Evolutionary conservation across 2,329 filamentous ascomycete genomes (phyloP), one percentile per base, ranked within the genome.

Genomic region (Penicillium digitatum): DNA sequence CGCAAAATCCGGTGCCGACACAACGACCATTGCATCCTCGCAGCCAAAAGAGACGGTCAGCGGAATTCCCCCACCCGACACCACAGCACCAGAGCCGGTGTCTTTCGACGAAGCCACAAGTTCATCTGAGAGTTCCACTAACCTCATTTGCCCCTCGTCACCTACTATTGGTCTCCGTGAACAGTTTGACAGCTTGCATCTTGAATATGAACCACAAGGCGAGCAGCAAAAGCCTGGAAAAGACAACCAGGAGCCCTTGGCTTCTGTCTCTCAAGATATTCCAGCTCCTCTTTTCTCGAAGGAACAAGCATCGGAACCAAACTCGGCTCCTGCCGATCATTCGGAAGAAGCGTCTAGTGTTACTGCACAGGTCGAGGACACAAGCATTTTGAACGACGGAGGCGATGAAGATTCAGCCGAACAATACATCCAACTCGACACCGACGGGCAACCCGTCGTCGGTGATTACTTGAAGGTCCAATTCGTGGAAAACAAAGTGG

Each of bases 401-500:
- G 55, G 59, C 6, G 58, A 59, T 7, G 64, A 60, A 48, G 62
- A 69, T n/a, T 53, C 59, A 14, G 65, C 62, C 5, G 65, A 68
- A 27, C 63, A 67, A 29, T 76, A 78, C 24, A 81, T 84, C 54
- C 83, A 86, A 59, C 76, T 80, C 16, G 84, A 86, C 60, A 70
- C 78, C 27, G 81, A 86, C 62, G 84, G 84, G 7, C 80, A 82
- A 31, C 89, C 91, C 3, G 91, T 99, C 22, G 94, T 99, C 11
- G 94, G 94, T 48, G 94, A 99, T 72, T 89, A 87, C 66, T 79
- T 99, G 57, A 99, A 99, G 77, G 92, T 94, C 73, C 91, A 93
- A 75, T 97, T 99, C 76, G 92, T 97, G 24, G 88, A 96, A 72
- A 86, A 97, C 73, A 85, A 86, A 62, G 94, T 99, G 60, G 92